phyloP scores from a whole-genome alignment of 306 rosid genomes.

The Casuarina cunninghamiana region DNA sequence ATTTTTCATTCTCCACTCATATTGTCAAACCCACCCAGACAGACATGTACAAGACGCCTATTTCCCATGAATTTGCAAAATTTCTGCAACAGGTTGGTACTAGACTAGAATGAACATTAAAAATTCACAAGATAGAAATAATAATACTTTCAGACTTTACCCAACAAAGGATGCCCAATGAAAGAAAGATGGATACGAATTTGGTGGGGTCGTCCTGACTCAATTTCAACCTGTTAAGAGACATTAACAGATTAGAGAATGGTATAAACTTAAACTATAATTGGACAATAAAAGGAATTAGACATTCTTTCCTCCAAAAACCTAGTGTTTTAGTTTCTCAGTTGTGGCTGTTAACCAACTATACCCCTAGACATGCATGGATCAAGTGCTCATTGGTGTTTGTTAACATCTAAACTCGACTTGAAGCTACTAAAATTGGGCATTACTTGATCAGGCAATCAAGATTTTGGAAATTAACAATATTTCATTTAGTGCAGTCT shows the following conservation, averaged over 20 bases:
- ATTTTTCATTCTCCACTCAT: neutral
- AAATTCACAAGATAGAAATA: neutral
- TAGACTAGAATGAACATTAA: neutral
- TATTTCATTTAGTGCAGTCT: no score
- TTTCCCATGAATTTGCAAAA: neutral
- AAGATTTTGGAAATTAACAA: neutral
- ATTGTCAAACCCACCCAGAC: neutral
- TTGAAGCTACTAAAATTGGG: neutral
- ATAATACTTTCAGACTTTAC: constrained; percentile 35
- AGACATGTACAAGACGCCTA: neutral
- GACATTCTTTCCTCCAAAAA: neutral
- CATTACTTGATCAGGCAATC: neutral
- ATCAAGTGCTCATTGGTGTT: neutral
- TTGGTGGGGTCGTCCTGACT: constrained; percentile 95
- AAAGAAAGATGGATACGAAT: constrained; percentile 93
- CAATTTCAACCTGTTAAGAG: constrained; percentile 75
- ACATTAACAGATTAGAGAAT: constrained; percentile 16
- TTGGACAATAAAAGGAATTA: neutral
- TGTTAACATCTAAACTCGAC: neutral
- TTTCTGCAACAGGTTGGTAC: neutral
- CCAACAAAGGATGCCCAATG: constrained; percentile 82
- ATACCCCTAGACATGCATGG: neutral
- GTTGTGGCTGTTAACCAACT: neutral
- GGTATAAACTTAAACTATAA: neutral
- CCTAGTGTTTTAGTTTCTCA: no score